These are phyloP conservation scores for Coccinonectria pachysandricola DNA, from an alignment of 2,329 filamentous ascomycete species.

Conservation along the genomic window DNA sequence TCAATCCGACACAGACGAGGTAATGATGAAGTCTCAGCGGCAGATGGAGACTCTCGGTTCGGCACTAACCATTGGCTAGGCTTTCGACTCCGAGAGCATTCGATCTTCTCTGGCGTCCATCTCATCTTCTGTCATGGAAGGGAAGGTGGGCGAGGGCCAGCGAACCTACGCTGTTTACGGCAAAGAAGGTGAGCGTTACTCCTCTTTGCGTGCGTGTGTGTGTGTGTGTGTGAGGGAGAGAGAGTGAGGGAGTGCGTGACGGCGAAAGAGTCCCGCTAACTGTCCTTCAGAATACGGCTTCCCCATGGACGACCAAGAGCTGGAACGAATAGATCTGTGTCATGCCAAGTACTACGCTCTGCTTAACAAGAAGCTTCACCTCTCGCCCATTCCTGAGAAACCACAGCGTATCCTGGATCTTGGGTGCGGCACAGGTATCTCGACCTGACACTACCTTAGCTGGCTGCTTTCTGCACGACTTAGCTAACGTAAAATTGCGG, in stretches of 20 bases:
- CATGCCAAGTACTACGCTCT: conserved; percentile 26
- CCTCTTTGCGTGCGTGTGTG: background rate
- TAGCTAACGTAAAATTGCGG: too few relatives aligned
- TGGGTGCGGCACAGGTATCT: conserved; percentile 22
- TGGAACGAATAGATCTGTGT: conserved; percentile 31
- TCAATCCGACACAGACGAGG: too few relatives aligned
- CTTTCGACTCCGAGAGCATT: conserved; percentile 10
- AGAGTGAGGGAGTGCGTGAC: too few relatives aligned
- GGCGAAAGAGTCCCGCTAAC: too few relatives aligned
- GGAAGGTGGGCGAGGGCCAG: conserved; percentile 20
- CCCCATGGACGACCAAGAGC: conserved; percentile 30
- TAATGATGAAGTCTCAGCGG: too few relatives aligned
- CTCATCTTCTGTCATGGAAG: conserved; percentile 16
- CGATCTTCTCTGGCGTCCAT: conserved; percentile 15
- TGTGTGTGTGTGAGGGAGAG: too few relatives aligned
- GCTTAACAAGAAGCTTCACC: conserved; percentile 16
- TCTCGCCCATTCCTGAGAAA: conserved; percentile 12
- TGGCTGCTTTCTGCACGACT: too few relatives aligned
- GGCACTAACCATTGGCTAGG: conserved; percentile 2
- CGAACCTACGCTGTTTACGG: conserved; percentile 26
- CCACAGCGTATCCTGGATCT: conserved; percentile 22
- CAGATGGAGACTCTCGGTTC: too few relatives aligned
- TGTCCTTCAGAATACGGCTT: conserved; percentile 27
- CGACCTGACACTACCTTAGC: too few relatives aligned
- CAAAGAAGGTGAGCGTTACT: conserved; percentile 21